phyloP scores from a whole-genome alignment of 768 basidiomycete genomes.

The Fomitopsis serialis region DNA sequence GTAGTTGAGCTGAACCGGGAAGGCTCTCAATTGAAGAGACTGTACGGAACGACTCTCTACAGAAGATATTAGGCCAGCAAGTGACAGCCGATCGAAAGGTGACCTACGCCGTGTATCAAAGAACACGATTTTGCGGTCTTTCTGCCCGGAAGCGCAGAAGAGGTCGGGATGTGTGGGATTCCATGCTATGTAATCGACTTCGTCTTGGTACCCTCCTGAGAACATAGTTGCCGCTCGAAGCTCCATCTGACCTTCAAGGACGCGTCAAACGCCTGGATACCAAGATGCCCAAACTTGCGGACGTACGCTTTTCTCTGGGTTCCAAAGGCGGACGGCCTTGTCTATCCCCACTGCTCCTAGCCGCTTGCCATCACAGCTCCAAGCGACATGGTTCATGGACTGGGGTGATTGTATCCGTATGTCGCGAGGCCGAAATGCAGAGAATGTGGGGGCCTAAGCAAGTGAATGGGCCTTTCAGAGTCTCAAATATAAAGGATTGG shows the following conservation, averaged over 20 bases:
- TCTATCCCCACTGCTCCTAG: slow-evolving; percentile 81
- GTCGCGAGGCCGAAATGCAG: slow-evolving; percentile 76
- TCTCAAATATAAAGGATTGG: neutral
- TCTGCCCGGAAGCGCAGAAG: slow-evolving; percentile 76
- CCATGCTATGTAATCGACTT: slow-evolving; percentile 82
- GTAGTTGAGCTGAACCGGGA: slow-evolving; percentile 63
- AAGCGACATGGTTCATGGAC: slow-evolving; percentile 70
- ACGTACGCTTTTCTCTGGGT: slow-evolving; percentile 67
- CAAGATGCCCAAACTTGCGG: neutral
- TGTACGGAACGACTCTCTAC: slow-evolving; percentile 69
- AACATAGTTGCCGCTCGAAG: slow-evolving; percentile 58
- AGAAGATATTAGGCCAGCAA: neutral
- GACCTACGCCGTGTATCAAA: slow-evolving; percentile 80
- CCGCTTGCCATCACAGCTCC: slow-evolving; percentile 81
- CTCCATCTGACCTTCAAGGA: slow-evolving; percentile 49
- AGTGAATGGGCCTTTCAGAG: neutral
- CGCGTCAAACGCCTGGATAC: neutral
- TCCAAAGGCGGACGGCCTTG: slow-evolving; percentile 72
- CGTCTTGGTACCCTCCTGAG: slow-evolving; percentile 69
- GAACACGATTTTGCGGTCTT: slow-evolving; percentile 69
- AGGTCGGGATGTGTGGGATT: slow-evolving; percentile 81
- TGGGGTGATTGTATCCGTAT: slow-evolving; percentile 60
- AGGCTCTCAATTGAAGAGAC: slow-evolving; percentile 49
- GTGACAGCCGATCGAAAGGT: neutral
- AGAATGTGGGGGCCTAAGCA: slow-evolving; percentile 68